phyloP scores from a whole-genome alignment of 192 early-diverging fungal genomes.

The Paraglomus brasilianum region DNA sequence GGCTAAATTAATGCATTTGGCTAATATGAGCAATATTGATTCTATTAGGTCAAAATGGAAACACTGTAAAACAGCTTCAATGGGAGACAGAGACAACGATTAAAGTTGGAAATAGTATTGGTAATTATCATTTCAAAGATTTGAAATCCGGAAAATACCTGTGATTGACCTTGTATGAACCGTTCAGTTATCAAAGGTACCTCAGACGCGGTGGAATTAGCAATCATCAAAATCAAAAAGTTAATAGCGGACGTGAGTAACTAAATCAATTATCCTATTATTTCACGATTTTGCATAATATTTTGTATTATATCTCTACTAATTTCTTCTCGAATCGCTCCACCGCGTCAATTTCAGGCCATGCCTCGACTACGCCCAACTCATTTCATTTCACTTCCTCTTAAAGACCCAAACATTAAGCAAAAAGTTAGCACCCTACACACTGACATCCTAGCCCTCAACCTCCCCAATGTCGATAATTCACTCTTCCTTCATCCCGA shows the following conservation, averaged over 20 bases:
- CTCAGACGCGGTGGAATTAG: neutral
- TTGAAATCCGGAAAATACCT: too few species aligned
- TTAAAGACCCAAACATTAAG: neutral
- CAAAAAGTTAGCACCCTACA: neutral
- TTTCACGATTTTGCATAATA: too few species aligned
- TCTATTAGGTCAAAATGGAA: too few species aligned
- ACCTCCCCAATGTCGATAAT: neutral
- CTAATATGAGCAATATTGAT: too few species aligned
- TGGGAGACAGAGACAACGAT: too few species aligned
- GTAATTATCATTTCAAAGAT: too few species aligned
- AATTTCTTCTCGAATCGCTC: neutral
- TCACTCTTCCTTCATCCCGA: neutral
- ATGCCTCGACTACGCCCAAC: neutral
- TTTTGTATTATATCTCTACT: neutral
- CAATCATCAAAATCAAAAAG: neutral
- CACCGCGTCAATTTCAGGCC: neutral
- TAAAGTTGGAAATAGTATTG: too few species aligned
- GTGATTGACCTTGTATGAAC: too few species aligned
- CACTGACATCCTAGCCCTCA: neutral
- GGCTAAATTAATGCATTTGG: too few species aligned
- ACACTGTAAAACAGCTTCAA: too few species aligned
- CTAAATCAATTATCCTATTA: neutral
- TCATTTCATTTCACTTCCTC: conserved; percentile 22
- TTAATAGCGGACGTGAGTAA: neutral
- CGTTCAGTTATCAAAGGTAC: neutral